These are phyloP conservation scores for Erodium moschatum DNA, from an alignment of 441 rosid genomes.

Conservation along the genomic window DNA sequence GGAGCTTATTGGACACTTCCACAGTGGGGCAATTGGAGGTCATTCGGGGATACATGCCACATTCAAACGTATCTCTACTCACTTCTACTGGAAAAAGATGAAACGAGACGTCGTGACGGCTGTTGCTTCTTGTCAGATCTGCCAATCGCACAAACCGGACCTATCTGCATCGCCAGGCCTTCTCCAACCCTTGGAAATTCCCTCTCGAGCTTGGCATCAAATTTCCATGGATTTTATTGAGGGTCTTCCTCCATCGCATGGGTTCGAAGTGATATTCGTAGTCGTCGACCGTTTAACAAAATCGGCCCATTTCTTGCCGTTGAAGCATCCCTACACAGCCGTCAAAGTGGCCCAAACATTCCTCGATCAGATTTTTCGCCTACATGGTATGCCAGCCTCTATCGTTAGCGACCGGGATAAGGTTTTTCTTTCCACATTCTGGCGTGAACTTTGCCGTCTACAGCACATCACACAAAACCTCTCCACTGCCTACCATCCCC, in stretches of 20 bases:
- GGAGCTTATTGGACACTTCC: too few species aligned
- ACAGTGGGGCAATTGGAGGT: neutral
- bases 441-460: neutral
- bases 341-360: neutral
- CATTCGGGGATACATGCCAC: neutral
- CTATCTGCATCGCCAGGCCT: neutral
- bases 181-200: neutral
- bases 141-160: neutral
- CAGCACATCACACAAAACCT: neutral
- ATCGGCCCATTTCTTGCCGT: neutral
- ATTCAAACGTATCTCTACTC: too few species aligned
- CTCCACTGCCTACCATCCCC: neutral
- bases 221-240: slow-evolving; percentile 12
- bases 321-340: neutral
- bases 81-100: neutral
- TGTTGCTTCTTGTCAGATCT: neutral
- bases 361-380: neutral
- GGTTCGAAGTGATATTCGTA: neutral
- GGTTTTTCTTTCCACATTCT: neutral
- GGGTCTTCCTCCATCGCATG: neutral
- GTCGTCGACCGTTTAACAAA: slow-evolving; percentile 9
- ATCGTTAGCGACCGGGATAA: slow-evolving; percentile 5
- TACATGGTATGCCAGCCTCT: neutral
- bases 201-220: neutral
- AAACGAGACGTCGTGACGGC: neutral